Base-by-base conservation (phyloP, 1,139 yeast species). In the Geotrichum cucujoidarum region DNA sequence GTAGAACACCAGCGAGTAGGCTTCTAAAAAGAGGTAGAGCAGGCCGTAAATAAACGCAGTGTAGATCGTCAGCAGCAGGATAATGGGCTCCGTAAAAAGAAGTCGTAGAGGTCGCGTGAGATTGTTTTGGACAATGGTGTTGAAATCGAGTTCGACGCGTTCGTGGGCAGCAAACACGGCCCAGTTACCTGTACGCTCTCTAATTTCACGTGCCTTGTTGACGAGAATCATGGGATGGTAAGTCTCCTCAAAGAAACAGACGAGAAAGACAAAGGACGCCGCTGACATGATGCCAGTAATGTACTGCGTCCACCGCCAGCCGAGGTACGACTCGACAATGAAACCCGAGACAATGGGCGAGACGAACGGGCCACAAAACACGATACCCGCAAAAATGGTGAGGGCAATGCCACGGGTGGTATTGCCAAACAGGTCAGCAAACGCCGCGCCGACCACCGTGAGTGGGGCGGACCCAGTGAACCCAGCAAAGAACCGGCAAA, bases 1-100 rank as follows among this genome's bases (percentile, higher is more conserved):
- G n/a, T 67, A 55, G 62, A 86, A 88, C 38, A 86, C 80, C 55
- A 83, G 70, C 25, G 95, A 95, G 58, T 83, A 78, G 1, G 94
- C 95, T 41, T 86, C 84, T 56, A 88, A 71, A 65, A 85, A 76
- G 57, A 87, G 66, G 63, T 88, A 88, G n/a, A 86, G 68, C 64
- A 88, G 81, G 55, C 95, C 95, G 64, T 87, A 88, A 53, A 87
- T 81, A 65, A 88, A 86, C 1, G 95, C 83, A 61, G 83, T 84
- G 72, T 87, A 88, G 40, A 87, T 60, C 29, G 90, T 76, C 53
- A 87, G 68, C 45, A 83, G 68, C 31, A 86, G 71, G 55, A 87
- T 67, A 51, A 86, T 81, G 37, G 95, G 95, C 65, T 87, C 95
- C 7, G 75, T 70, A 53, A 77, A 65, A 54, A 87, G 70, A 87